Evolutionary conservation across 371 early-diverging fungal genomes (phyloP).

Genomic region (Basidiobolus meristosporus): DNA sequence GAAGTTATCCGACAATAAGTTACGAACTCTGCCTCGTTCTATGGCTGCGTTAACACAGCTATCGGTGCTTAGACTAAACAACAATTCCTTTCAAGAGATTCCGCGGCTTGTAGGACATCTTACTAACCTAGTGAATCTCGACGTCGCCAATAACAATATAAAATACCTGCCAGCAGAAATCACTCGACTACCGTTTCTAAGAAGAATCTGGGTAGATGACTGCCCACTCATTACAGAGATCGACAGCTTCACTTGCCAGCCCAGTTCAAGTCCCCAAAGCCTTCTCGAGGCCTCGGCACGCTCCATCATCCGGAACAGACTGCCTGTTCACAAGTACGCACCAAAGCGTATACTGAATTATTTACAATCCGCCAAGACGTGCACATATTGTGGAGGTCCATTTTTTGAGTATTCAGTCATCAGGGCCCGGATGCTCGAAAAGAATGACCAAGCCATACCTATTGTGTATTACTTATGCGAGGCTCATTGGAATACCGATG

Average conservation of each 20-base stretch:
- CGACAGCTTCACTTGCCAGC: neutral
- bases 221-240: constrained; percentile 14
- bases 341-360: constrained; percentile 36
- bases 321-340: constrained; percentile 25
- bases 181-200: constrained; percentile 34
- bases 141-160: constrained; percentile 46
- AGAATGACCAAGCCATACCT: constrained; percentile 30
- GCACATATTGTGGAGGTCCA: constrained; percentile 77
- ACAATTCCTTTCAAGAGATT: constrained; percentile 27
- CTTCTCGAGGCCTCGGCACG: constrained; percentile 62
- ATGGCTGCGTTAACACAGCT: constrained; percentile 36
- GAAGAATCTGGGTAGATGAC: constrained; percentile 28
- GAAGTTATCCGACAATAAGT: constrained; percentile 35
- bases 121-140: constrained; percentile 29
- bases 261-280: constrained; percentile 10
- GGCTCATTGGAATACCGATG: constrained; percentile 59
- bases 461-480: constrained; percentile 53
- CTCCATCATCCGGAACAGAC: constrained; percentile 37
- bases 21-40: constrained; percentile 33
- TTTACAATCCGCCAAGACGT: constrained; percentile 36
- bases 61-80: constrained; percentile 24
- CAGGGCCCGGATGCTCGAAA: constrained; percentile 40
- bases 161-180: constrained; percentile 51
- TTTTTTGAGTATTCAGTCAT: constrained; percentile 48
- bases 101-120: constrained; percentile 39